Base-by-base conservation (phyloP, 176 grass and related monocot genomes). In the Hsuehochloa calcarea region DNA sequence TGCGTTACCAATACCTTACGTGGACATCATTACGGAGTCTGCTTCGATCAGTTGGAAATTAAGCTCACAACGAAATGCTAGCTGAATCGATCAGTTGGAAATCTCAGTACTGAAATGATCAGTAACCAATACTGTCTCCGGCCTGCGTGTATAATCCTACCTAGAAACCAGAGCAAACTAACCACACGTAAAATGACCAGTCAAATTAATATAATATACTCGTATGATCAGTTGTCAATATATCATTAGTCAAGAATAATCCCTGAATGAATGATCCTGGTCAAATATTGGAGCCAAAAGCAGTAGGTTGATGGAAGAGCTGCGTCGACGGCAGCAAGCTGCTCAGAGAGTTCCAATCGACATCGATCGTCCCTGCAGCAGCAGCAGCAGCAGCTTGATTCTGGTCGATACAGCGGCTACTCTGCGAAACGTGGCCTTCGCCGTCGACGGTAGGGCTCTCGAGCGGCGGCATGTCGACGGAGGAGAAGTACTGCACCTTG, bases 271-370 rank as follows among this genome's bases (percentile, higher is more conserved):
- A 44, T 13, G 25, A 43, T 39, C 20, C 58, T 6, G 44, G 54
- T 76, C 82, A 89, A 55, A 89, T 80, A 47, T 63, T 90, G 80
- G 85, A 80, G 84, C 60, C 78, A 16, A 80, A 87, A 25, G 66
- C 39, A 3, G 70, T 22, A 35, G 85, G 51, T 25, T 72, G 60
- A 12, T 90, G 85, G 85, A 90, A 87, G 6, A 90, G 84, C 84
- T 90, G 80, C 27, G 89, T 52, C 25, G 89, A 69, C 26, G 89
- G 85, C 70, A 91, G 89, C 70, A 91, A 68, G 81, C 70, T 91
- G 85, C 62, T 84, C 35, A 87, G 25, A 62, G 88, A 37, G 89
- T 84, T 91, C 89, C 89, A 91, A 45, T 91, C 89, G 10, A 61
- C 20, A 91, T 91, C 89, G 25, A 84, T 72, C 29, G 52, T 44